Base-by-base conservation (phyloP, 768 basidiomycete species). In the Amanita molliuscula region DNA sequence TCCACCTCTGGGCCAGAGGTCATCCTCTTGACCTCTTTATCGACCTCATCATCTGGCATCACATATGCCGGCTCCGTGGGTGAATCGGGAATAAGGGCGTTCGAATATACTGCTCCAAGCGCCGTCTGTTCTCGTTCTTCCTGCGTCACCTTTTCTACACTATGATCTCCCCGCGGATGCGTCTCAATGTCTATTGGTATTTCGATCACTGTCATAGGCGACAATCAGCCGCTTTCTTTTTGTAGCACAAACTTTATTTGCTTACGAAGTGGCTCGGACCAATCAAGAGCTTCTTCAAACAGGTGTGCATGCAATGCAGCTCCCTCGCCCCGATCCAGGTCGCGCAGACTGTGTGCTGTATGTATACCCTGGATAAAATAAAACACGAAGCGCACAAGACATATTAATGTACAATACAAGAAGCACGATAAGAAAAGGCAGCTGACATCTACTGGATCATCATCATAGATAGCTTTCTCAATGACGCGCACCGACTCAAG, bases 381-480 rank as follows among this genome's bases (percentile, higher is more conserved):
- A 57, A 54, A 55, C 56, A 53, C 38, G 25, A 53, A 56, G 57
- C 56, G 48, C 59, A 61, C 55, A 60, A 61, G 61, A 60, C 60
- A 62, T 58, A 73, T 79, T 75, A 80, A 80, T 69, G 70, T 78
- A 71, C 59, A 60, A 66, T 75, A 71, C 69, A 64, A 56, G 56
- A 56, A 50, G 26, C 44, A 53, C 65, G 64, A 66, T 64, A 66
- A 61, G 66, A 70, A 64, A 69, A 70, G 58, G 59, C 60, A 59
- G 78, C 87, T 82, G 78, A 90, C 89, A 76, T 87, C 84, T 72
- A 78, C 73, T 59, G 81, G 79, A 73, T 91, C 90, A 66, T 90
- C 89, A 58, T 90, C 90, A 70, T 92, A 92, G 59, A 90, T 72
- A 56, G 90, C 88, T 60, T 77, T 79, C 70, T 90, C 87, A 68